These are phyloP conservation scores for Lagenaria siceraria DNA, from an alignment of 306 rosid genomes.

Conservation along the genomic window DNA sequence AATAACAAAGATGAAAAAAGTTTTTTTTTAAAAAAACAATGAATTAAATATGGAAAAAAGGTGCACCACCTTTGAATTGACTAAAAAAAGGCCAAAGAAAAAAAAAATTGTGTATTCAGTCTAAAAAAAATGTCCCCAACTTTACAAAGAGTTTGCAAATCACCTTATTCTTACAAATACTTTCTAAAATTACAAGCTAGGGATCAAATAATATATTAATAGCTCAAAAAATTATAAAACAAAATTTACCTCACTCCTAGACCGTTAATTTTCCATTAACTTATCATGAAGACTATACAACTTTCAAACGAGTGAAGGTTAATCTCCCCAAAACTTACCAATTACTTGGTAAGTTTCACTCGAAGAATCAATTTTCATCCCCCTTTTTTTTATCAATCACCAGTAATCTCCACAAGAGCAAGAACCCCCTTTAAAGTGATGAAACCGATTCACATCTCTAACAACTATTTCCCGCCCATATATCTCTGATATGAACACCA, in stretches of 20 bases:
- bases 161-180: too few species aligned
- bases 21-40: too few species aligned
- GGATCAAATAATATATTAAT: neutral
- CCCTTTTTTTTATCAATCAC: neutral
- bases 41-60: too few species aligned
- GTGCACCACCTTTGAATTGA: too few species aligned
- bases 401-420: conserved; percentile 7
- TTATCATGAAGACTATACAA: neutral
- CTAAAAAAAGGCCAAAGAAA: too few species aligned
- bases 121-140: too few species aligned
- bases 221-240: neutral
- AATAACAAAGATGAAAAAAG: too few species aligned
- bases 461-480: conserved; percentile 4
- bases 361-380: neutral
- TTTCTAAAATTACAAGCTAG: too few species aligned
- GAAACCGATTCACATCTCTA: conserved; percentile 3
- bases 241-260: neutral
- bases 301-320: neutral
- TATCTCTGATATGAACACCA: conserved; percentile 4
- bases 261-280: neutral
- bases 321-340: too few species aligned
- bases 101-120: too few species aligned
- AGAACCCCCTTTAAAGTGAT: conserved; percentile 4
- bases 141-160: too few species aligned
- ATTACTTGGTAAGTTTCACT: neutral